phyloP scores from a whole-genome alignment of 2,329 filamentous ascomycete genomes.

The Cladosporium sphaerospermum region DNA sequence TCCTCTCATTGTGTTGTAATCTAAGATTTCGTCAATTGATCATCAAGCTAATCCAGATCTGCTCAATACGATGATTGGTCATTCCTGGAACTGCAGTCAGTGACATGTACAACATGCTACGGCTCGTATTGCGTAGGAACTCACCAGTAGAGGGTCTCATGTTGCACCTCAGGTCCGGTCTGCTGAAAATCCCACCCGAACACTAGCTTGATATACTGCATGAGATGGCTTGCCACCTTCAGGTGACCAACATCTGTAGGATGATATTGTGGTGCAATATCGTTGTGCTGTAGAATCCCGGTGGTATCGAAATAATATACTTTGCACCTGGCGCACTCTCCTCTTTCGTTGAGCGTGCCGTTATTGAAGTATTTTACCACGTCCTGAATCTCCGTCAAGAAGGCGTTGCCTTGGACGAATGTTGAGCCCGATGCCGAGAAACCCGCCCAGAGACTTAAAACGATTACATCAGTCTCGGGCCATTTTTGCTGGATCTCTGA shows the following conservation, averaged over 20 bases:
- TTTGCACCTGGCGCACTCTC: constrained; percentile 37
- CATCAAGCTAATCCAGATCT: too few relatives aligned
- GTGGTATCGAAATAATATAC: constrained; percentile 58
- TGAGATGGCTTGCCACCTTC: constrained; percentile 56
- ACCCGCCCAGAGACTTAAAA: constrained; percentile 48
- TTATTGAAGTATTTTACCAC: constrained; percentile 41
- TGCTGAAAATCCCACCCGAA: constrained; percentile 53
- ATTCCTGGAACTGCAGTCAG: too few relatives aligned
- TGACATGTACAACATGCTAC: too few relatives aligned
- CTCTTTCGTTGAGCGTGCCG: constrained; percentile 33
- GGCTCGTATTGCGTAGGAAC: neutral
- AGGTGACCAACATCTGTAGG: constrained; percentile 57
- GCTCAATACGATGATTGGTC: too few relatives aligned
- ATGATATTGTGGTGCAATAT: constrained; percentile 53
- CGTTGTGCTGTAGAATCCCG: constrained; percentile 57
- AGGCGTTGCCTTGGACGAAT: constrained; percentile 31
- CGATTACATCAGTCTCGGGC: constrained; percentile 37
- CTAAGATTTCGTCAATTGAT: too few relatives aligned
- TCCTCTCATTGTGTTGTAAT: too few relatives aligned
- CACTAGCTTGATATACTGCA: constrained; percentile 49
- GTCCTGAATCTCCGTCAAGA: constrained; percentile 45
- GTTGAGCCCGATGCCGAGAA: constrained; percentile 49
- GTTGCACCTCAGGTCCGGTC: constrained; percentile 48
- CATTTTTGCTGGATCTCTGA: constrained; percentile 36
- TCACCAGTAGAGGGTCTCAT: constrained; percentile 20